Percentiles rank a stretch among this genome's conserved stretches.
Evolutionary conservation across 164 flowering plant genomes (phyloP).

Genomic region (Saururus chinensis): DNA sequence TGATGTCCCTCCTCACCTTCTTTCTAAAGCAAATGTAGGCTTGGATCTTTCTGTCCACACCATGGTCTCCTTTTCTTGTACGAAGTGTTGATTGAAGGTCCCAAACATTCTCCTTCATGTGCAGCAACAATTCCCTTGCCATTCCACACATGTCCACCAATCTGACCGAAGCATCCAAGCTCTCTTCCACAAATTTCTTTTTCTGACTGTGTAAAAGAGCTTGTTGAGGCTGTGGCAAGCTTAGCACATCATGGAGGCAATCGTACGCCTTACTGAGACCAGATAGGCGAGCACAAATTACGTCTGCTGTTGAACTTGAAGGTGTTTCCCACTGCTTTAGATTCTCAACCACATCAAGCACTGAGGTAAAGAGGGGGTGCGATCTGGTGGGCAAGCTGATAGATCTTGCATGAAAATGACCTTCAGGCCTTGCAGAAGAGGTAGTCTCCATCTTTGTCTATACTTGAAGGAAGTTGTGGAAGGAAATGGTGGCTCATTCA

Average conservation of each 20-base stretch:
- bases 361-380: no score
- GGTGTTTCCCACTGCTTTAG: no score
- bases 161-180: slow-evolving; percentile 24
- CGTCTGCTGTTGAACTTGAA: no score
- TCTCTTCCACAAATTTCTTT: slow-evolving; percentile 19
- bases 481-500: no score
- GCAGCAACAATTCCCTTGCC: slow-evolving; percentile 17
- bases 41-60: slow-evolving; percentile 3
- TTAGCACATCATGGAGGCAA: slow-evolving; percentile 14
- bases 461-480: no score
- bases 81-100: slow-evolving; percentile 26
- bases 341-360: no score
- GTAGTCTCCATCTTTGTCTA: no score
- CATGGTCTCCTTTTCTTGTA: slow-evolving; percentile 13
- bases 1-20: slow-evolving; percentile 19
- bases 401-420: no score
- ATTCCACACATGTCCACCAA: slow-evolving; percentile 23
- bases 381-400: no score
- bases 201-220: slow-evolving; percentile 1
- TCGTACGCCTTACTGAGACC: slow-evolving; percentile 10
- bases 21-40: slow-evolving; percentile 22
- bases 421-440: no score
- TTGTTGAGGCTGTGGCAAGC: slow-evolving; percentile 10
- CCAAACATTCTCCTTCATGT: slow-evolving; percentile 18
- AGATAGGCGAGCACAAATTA: neutral